Base-by-base conservation (phyloP, 129 eudicot species). In the Cynara cardunculus region DNA sequence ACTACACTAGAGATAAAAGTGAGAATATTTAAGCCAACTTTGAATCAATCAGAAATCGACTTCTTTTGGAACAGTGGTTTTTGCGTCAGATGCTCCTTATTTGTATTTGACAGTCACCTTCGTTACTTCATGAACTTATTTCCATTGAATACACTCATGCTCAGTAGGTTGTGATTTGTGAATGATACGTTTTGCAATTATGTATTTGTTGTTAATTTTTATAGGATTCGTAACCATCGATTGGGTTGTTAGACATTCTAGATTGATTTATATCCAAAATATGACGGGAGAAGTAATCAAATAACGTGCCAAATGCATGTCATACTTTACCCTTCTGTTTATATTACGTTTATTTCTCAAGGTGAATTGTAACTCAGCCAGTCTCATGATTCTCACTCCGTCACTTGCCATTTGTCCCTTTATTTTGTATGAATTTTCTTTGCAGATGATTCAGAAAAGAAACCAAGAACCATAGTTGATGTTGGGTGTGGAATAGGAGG, bases 401-500 rank as follows among this genome's bases (percentile, higher is more conserved):
- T 72, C 49, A 7, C n/a, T 24, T 9, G 12, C 9, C 27, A 1
- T 39, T 12, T 39, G 22, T 26, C 32, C 21, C 32, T 28, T 25
- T 25, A 11, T 24, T 39, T 78, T 78, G 62, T 30, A 25, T 78
- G 18, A 18, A 78, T 76, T 69, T 24, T 1, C 1, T 3, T 87
- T 78, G 84, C 84, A 93, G 98, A 78, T 49, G 97, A 94, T 46
- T 80, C 84, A 24, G 67, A 12, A 26, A 79, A 74, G 78, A 88
- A 80, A 44, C 97, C 98, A 1, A 87, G 64, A 70, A 85, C 53
- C 62, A 86, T 94, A 74, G 95, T 94, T 28, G 98, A 94, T 90
- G 95, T 94, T 27, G 98, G 98, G 22, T 94, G 98, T 86, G 98
- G 98, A 5, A 91, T 94, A 71, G 98, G 98, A 67, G 98, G 98